Conservation (phyloP, 2,329 filamentous ascomycete species). For the Fusarium setosum region DNA sequence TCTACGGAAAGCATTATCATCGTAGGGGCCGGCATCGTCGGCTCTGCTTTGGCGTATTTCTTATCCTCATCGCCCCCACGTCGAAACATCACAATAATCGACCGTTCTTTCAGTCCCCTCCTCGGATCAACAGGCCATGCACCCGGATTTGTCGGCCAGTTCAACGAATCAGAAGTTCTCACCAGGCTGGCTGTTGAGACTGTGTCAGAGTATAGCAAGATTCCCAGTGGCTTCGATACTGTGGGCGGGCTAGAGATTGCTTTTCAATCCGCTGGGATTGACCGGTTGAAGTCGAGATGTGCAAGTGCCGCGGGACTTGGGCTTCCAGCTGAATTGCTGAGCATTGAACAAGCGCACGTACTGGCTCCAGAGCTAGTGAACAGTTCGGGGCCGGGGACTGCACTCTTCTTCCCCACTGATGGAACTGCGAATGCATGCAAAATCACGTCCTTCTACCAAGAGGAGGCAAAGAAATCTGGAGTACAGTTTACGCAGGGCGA, state of each 20-base stretch:
- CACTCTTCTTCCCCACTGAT: constrained; percentile 27
- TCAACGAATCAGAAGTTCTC: constrained; percentile 37
- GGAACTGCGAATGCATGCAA: constrained; percentile 34
- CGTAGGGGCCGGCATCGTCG: constrained; percentile 33
- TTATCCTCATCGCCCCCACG: constrained; percentile 4
- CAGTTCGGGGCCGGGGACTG: constrained; percentile 6
- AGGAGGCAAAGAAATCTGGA: constrained; percentile 16
- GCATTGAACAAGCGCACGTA: constrained; percentile 14
- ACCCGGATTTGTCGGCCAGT: constrained; percentile 37
- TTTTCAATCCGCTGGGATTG: constrained; percentile 13
- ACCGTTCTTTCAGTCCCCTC: constrained; percentile 23
- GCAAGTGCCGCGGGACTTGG: constrained; percentile 14
- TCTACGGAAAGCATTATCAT: constrained; percentile 29
- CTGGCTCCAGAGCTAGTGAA: constrained; percentile 35
- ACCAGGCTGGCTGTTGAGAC: constrained; percentile 36
- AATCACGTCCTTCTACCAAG: constrained; percentile 32
- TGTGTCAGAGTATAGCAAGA: constrained; percentile 34
- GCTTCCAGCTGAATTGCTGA: constrained; percentile 14
- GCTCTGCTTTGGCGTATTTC: constrained; percentile 27
- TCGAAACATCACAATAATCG: constrained; percentile 30
- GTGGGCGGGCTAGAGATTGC: constrained; percentile 38
- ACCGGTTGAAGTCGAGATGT: constrained; percentile 13
- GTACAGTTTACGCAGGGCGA: constrained; percentile 19
- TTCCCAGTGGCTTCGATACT: constrained; percentile 33
- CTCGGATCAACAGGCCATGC: constrained; percentile 38